Conservation (phyloP, 345 rosid genomes). For the Luvunga scandens region DNA sequence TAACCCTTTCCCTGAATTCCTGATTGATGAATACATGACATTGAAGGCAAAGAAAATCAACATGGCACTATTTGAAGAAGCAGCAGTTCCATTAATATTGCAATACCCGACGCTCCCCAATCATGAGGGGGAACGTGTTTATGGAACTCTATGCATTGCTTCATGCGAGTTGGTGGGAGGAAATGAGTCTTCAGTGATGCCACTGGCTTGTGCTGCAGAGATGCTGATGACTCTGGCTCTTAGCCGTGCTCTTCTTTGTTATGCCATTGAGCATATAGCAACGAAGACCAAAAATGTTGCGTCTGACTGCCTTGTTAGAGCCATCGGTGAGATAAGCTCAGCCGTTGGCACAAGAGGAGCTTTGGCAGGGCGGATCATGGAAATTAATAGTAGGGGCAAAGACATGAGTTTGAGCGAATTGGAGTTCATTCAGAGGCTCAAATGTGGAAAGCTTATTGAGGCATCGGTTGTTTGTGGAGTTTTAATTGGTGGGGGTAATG, state of each 20-base stretch:
- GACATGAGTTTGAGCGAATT: conserved; percentile 24
- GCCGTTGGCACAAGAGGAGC: conserved; percentile 47
- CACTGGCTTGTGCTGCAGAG: conserved; percentile 63
- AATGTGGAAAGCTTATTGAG: conserved; percentile 32
- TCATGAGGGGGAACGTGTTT: conserved; percentile 61
- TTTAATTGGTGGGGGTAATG: conserved; percentile 31
- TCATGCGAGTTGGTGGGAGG: conserved; percentile 65
- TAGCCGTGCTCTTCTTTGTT: conserved; percentile 48
- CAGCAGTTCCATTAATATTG: conserved; percentile 37
- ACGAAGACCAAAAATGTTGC: background rate
- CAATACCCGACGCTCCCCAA: conserved; percentile 40
- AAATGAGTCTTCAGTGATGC: conserved; percentile 35
- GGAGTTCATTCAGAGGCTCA: conserved; percentile 36
- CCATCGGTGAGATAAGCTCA: conserved; percentile 41
- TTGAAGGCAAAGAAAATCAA: conserved; percentile 35
- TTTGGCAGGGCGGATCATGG: conserved; percentile 51
- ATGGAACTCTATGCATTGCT: conserved; percentile 57
- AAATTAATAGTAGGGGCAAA: conserved; percentile 43
- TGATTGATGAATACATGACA: conserved; percentile 27
- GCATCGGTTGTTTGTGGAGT: conserved; percentile 35
- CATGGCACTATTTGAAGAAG: conserved; percentile 39
- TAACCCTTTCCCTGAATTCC: conserved; percentile 16
- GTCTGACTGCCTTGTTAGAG: conserved; percentile 32
- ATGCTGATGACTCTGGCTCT: conserved; percentile 62
- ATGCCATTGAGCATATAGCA: background rate